Conservation (phyloP, 495 filamentous ascomycete genomes). For the Penicillium fimorum region DNA sequence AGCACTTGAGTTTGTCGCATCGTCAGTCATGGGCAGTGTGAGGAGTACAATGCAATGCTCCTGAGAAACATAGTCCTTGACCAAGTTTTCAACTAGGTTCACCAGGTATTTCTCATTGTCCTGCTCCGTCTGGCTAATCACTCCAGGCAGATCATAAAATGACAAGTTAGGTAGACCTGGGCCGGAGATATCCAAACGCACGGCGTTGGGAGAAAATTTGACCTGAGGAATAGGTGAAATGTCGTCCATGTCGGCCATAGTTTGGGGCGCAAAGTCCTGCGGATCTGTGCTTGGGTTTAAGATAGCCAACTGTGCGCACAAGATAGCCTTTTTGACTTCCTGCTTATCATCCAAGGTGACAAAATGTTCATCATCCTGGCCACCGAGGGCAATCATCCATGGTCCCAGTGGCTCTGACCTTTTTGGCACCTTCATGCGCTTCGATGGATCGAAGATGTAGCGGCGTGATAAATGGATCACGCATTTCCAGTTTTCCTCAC, state of each 20-base stretch:
- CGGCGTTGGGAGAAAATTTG: constrained; percentile 75
- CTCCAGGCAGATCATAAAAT: constrained; percentile 79
- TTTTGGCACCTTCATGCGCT: constrained; percentile 23
- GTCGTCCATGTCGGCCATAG: constrained; percentile 27
- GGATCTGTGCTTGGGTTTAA: constrained; percentile 55
- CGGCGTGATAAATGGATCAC: constrained; percentile 57
- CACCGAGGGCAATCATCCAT: constrained; percentile 40
- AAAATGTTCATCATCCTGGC: constrained; percentile 44
- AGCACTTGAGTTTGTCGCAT: constrained; percentile 70
- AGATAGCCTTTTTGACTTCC: constrained; percentile 57
- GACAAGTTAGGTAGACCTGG: constrained; percentile 66
- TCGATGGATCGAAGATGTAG: constrained; percentile 48
- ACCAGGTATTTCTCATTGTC: constrained; percentile 64
- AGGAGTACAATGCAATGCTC: constrained; percentile 69
- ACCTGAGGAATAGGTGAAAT: constrained; percentile 39
- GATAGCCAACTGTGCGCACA: constrained; percentile 70
- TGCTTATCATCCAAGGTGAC: constrained; percentile 36
- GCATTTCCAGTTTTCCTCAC: constrained; percentile 59
- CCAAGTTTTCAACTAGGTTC: constrained; percentile 63
- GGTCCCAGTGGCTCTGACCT: constrained; percentile 41
- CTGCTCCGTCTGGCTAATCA: constrained; percentile 64
- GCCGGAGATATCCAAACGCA: constrained; percentile 69
- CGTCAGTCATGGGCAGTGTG: constrained; percentile 70
- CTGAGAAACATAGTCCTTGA: constrained; percentile 62
- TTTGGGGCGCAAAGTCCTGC: constrained; percentile 49